These are phyloP conservation scores for Hanseniaspora singularis DNA, from an alignment of 805 yeast genomes.

Conservation along the genomic window DNA sequence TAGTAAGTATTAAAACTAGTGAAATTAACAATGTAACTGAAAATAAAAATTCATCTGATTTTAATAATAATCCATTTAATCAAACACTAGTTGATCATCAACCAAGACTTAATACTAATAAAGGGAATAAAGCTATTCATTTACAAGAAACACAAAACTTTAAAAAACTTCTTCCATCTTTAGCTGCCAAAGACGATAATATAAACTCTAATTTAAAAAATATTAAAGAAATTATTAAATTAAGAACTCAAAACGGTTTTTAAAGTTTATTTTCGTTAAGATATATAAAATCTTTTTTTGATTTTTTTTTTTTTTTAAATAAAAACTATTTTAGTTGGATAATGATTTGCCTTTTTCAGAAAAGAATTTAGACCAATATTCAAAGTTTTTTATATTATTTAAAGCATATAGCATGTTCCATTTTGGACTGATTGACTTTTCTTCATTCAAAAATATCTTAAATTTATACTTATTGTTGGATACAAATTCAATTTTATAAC, in stretches of 20 bases:
- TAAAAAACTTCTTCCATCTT: constrained; percentile 37
- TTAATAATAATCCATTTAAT: constrained; percentile 7
- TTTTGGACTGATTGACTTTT: constrained; percentile 14
- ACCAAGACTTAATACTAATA: constrained; percentile 46
- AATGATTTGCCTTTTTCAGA: background rate
- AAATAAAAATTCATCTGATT: background rate
- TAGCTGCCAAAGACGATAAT: background rate
- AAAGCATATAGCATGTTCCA: constrained; percentile 15
- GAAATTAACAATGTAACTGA: background rate
- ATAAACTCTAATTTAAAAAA: constrained; percentile 48
- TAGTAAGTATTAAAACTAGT: constrained; percentile 2
- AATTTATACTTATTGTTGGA: constrained; percentile 13
- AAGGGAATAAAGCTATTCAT: constrained; percentile 44
- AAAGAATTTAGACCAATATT: constrained; percentile 7
- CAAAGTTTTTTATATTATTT: constrained; percentile 9
- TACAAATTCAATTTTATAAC: constrained; percentile 22
- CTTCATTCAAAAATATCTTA: constrained; percentile 14
- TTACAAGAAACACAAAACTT: constrained; percentile 48
- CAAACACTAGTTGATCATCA: constrained; percentile 28
- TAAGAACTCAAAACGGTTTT: constrained; percentile 21
- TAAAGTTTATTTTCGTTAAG: background rate
- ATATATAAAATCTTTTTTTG: background rate
- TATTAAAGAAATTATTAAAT: constrained; percentile 45
- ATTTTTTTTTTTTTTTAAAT: background rate
- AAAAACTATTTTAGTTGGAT: background rate